Conservation (phyloP, 2,329 filamentous ascomycete genomes). For the Lecanicillium sp. region DNA sequence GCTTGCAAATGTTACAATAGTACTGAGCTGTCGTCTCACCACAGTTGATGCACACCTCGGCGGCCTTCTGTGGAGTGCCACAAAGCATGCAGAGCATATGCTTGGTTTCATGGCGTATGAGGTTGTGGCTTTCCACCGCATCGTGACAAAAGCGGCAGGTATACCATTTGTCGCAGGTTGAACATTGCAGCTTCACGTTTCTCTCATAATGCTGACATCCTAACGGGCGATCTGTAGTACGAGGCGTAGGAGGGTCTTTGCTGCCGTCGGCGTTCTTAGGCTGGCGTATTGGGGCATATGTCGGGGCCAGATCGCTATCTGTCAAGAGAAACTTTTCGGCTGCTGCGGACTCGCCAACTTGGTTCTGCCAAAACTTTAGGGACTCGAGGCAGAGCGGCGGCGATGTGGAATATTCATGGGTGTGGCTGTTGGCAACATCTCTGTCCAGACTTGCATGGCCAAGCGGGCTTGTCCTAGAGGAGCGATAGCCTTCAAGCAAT, state of each 20-base stretch:
- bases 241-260: conserved; percentile 20
- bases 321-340: conserved; percentile 42
- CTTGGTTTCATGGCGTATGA: conserved; percentile 76
- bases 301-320: conserved; percentile 57
- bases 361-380: conserved; percentile 52
- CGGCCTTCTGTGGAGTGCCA: conserved; percentile 72
- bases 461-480: conserved; percentile 18
- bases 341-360: conserved; percentile 28
- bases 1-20: conserved; percentile 89
- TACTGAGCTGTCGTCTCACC: conserved; percentile 75
- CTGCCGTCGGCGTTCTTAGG: conserved; percentile 35
- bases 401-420: conserved; percentile 9
- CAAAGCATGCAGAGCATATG: conserved; percentile 99
- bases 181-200: conserved; percentile 94
- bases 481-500: conserved; percentile 59
- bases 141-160: conserved; percentile 95
- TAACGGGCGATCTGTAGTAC: conserved; percentile 40
- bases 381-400: conserved; percentile 42
- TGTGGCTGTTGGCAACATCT: conserved; percentile 14
- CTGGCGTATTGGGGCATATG: conserved; percentile 51
- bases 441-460: conserved; percentile 27
- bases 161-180: conserved; percentile 84
- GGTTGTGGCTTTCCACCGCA: conserved; percentile 65
- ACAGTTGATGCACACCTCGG: conserved; percentile 71
- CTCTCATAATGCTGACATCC: conserved; percentile 91